Base-by-base conservation (phyloP, 208 protist genomes). In the Acanthamoeba triangularis region DNA sequence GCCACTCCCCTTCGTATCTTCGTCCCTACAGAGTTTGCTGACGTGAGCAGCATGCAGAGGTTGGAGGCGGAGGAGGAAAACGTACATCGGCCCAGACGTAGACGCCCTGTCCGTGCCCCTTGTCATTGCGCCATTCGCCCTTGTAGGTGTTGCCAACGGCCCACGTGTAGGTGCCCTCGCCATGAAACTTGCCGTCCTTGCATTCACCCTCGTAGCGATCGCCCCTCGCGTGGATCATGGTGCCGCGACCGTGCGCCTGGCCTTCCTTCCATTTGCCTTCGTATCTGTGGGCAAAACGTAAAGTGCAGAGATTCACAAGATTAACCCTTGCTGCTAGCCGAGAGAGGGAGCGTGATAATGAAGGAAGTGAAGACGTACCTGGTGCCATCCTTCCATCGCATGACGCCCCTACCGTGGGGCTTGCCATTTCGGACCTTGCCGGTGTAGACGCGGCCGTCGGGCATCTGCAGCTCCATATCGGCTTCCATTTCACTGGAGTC, bases 151-250 rank as follows among this genome's bases (percentile, higher is more conserved):
- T 33, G 80, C 25, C 30, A 63, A 88, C 44, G 30, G 80, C 35
- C 80, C 72, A 47, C 1, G 28, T 54, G 35, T 91, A 91, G 20
- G 52, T 91, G 11, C 85, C 85, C 61, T 91, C 33, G 18, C 85
- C 85, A n/a, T 91, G 85, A 30, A 35, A 63, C 56, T 74, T 72
- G 61, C 61, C 61, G 56, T 91, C 33, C 33, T 72, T 94, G 30
- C 90, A 94, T 25, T 94, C 90, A 2, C 90, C 90, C n/a, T 92
- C 85, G 18, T 92, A 92, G 33, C 30, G n/a, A 13, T 92, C 85
- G 59, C 61, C 61, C n/a, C 23, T 74, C 0, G 35, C 28, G 11
- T 41, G 37, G 13, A 44, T 49, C 35, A 92, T 52, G 23, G 37
- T 72, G 85, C 85, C 85, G 11, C 37, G 44, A 2, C 85, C 85